phyloP scores from a whole-genome alignment of 257 asterid species.

The Nicotiana tomentosiformis region DNA sequence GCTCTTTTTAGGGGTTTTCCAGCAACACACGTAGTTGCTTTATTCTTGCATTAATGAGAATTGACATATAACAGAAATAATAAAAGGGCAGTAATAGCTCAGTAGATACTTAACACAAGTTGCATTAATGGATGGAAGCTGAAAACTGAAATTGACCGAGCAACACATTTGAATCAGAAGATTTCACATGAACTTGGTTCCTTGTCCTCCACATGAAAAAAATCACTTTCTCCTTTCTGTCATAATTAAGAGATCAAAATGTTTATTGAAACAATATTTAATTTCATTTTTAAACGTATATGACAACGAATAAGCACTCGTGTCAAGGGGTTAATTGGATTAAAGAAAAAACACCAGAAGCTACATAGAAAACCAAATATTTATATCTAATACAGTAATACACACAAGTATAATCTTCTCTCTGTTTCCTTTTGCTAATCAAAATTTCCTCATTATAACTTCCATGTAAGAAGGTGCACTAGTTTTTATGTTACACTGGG shows the following conservation, averaged over 20 bases:
- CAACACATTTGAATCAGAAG: not conserved
- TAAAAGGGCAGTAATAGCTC: not conserved
- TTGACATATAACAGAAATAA: not conserved
- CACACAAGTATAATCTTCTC: not conserved
- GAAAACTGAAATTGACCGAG: not conserved
- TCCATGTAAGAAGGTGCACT: constrained; percentile 3
- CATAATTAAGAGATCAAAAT: not conserved
- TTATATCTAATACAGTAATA: not conserved
- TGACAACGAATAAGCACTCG: not conserved
- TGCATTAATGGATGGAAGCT: not conserved
- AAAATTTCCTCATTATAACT: not conserved
- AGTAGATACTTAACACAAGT: not conserved
- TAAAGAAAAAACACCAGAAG: not conserved
- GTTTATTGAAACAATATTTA: not conserved
- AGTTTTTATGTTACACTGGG: not conserved
- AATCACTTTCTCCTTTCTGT: not conserved
- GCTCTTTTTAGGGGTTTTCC: not conserved
- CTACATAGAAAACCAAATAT: not conserved
- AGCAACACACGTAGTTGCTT: not conserved
- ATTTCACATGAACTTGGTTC: not conserved
- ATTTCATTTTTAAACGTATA: not conserved
- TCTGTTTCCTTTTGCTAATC: not conserved
- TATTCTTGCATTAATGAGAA: not conserved
- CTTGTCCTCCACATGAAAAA: constrained; percentile 1
- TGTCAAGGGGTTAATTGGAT: not conserved